These are phyloP conservation scores for Backusella tuberculispora DNA, from an alignment of 192 early-diverging fungal genomes.

Conservation along the genomic window DNA sequence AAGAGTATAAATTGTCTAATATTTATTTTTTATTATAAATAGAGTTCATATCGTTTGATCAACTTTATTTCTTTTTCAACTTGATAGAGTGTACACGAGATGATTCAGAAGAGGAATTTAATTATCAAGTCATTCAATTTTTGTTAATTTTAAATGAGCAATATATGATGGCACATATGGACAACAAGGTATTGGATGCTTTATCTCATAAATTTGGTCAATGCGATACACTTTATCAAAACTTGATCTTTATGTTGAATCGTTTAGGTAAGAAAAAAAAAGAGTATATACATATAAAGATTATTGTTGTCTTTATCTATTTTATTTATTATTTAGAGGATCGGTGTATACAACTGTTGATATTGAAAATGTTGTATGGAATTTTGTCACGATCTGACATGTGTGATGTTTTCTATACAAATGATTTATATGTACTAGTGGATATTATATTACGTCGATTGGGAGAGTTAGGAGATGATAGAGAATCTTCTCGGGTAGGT, in stretches of 20 bases:
- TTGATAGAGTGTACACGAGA: not conserved
- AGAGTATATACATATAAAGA: conserved; percentile 48
- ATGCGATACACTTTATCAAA: conserved; percentile 74
- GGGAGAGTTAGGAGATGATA: not conserved
- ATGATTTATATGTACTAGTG: conserved; percentile 85
- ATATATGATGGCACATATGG: conserved; percentile 9
- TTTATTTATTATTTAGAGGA: conserved; percentile 46
- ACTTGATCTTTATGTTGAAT: conserved; percentile 88
- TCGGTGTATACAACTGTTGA: conserved; percentile 50
- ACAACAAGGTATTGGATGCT: not conserved
- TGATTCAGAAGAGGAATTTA: conserved; percentile 15
- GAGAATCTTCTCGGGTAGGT: conserved; percentile 69
- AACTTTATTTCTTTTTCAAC: not conserved
- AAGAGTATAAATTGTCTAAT: not conserved
- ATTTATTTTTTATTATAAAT: not conserved
- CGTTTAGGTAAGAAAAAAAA: not conserved
- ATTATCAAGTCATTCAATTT: not conserved
- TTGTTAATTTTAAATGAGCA: conserved; percentile 1
- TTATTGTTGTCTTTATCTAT: not conserved
- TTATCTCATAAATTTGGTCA: not conserved
- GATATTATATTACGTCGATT: conserved; percentile 63
- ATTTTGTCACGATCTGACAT: conserved; percentile 69
- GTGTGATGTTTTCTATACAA: conserved; percentile 82
- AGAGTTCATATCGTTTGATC: not conserved
- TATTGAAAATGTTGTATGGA: conserved; percentile 72